Evolutionary conservation across 139 green algal species (phyloP).

Genomic region (Limnomonas spitsbergensis): DNA sequence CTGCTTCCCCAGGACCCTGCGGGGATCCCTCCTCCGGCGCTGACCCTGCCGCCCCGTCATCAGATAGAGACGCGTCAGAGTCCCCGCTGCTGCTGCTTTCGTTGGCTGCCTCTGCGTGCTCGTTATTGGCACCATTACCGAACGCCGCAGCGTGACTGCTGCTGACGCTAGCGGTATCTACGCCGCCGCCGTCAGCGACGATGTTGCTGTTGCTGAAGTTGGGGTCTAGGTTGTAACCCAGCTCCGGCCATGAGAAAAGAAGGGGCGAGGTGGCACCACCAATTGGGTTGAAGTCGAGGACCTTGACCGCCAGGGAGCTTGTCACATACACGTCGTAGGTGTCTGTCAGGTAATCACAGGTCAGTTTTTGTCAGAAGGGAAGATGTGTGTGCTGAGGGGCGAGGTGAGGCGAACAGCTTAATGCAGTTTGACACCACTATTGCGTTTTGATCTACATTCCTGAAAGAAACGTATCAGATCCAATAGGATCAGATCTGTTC

Average conservation of each 20-base stretch:
- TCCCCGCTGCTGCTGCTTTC: neutral
- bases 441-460: too few species aligned
- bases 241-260: constrained; percentile 64
- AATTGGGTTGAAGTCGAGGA: constrained; percentile 91
- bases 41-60: neutral
- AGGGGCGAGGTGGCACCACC: constrained; percentile 75
- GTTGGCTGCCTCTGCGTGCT: neutral
- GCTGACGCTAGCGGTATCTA: too few species aligned
- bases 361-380: too few species aligned
- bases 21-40: neutral
- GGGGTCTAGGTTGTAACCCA: constrained; percentile 12
- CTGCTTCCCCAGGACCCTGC: neutral
- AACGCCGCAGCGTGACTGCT: too few species aligned
- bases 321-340: constrained; percentile 84
- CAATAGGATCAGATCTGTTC: too few species aligned
- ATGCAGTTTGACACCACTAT: too few species aligned
- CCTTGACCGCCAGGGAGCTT: constrained; percentile 37
- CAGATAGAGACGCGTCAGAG: neutral
- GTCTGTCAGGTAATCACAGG: neutral
- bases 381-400: too few species aligned
- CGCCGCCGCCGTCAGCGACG: neutral
- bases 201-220: neutral
- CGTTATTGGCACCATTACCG: too few species aligned
- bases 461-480: too few species aligned
- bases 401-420: too few species aligned